These are phyloP conservation scores for Pisolithus marmoratus DNA, from an alignment of 768 basidiomycete genomes.

Conservation along the genomic window DNA sequence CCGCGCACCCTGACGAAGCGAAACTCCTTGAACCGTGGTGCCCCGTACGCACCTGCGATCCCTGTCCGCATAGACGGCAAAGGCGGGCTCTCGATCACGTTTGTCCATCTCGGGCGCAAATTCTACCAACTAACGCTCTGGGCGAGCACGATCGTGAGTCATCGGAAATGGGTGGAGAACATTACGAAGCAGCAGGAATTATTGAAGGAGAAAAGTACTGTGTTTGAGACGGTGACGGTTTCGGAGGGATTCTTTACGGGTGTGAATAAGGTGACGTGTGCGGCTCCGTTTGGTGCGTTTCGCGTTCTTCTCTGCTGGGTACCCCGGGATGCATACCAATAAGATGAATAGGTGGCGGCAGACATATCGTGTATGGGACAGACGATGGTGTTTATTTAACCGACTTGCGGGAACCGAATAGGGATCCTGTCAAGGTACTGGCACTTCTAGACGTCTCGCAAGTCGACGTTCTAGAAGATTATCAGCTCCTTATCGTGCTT, in stretches of 20 bases:
- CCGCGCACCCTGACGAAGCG: slow-evolving; percentile 40
- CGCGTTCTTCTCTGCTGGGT: slow-evolving; percentile 1
- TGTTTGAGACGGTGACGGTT: slow-evolving; percentile 81
- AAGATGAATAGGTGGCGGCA: slow-evolving; percentile 56
- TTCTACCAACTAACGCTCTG: slow-evolving; percentile 89
- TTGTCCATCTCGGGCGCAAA: slow-evolving; percentile 89
- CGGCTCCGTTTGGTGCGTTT: slow-evolving; percentile 77
- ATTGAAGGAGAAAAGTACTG: slow-evolving; percentile 75
- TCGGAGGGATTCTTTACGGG: slow-evolving; percentile 87
- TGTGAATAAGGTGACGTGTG: slow-evolving; percentile 86
- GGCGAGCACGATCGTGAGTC: slow-evolving; percentile 77
- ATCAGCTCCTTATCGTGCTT: slow-evolving; percentile 94
- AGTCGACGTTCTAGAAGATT: slow-evolving; percentile 94
- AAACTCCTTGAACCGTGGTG: slow-evolving; percentile 35
- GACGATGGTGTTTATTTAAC: slow-evolving; percentile 96
- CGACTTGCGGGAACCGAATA: slow-evolving; percentile 68
- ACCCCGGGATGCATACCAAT: not conserved
- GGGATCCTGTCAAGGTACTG: slow-evolving; percentile 86
- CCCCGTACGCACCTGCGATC: slow-evolving; percentile 42
- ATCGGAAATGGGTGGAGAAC: slow-evolving; percentile 91
- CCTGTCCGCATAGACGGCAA: slow-evolving; percentile 58
- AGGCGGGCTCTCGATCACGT: slow-evolving; percentile 87
- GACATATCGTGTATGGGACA: slow-evolving; percentile 91
- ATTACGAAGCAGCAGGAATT: slow-evolving; percentile 86
- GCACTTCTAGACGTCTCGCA: slow-evolving; percentile 86